phyloP scores from a whole-genome alignment of 192 early-diverging fungal genomes.

The Linderina pennispora region DNA sequence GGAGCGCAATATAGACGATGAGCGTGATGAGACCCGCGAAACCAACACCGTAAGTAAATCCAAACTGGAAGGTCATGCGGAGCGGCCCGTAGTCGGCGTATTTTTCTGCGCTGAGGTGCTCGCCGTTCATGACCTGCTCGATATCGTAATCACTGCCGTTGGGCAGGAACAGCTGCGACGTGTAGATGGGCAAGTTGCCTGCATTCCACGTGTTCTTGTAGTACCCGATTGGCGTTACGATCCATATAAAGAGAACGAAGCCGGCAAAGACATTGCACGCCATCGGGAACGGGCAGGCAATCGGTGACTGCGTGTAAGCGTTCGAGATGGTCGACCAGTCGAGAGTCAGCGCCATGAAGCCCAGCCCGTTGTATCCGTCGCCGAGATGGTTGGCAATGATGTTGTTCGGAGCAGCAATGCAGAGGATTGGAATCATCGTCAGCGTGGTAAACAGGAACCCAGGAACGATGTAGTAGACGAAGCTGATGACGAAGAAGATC shows the following conservation, averaged over 20 bases:
- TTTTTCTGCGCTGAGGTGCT: slow-evolving; percentile 47
- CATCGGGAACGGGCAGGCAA: slow-evolving; percentile 68
- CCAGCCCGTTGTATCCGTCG: slow-evolving; percentile 53
- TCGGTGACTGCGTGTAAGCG: slow-evolving; percentile 52
- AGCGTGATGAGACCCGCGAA: slow-evolving; percentile 63
- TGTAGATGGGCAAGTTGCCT: slow-evolving; percentile 55
- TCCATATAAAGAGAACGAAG: slow-evolving; percentile 66
- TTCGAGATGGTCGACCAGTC: slow-evolving; percentile 69
- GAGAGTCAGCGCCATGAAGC: slow-evolving; percentile 61
- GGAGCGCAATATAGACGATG: slow-evolving; percentile 56
- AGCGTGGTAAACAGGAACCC: slow-evolving; percentile 65
- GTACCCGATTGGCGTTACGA: slow-evolving; percentile 65
- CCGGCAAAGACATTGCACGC: slow-evolving; percentile 66
- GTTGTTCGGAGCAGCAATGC: slow-evolving; percentile 46
- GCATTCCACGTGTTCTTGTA: slow-evolving; percentile 61
- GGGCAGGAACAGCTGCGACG: slow-evolving; percentile 54
- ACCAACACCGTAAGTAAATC: slow-evolving; percentile 61
- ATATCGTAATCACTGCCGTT: slow-evolving; percentile 54
- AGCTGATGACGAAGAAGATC: slow-evolving; percentile 39
- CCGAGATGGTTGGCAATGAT: slow-evolving; percentile 45
- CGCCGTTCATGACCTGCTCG: slow-evolving; percentile 48
- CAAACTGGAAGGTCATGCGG: slow-evolving; percentile 63
- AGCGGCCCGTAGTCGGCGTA: slow-evolving; percentile 59
- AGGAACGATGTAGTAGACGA: slow-evolving; percentile 57
- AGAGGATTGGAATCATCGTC: slow-evolving; percentile 56